These are phyloP conservation scores for Saccharomycopsis sp. DNA, from an alignment of 805 yeast genomes.

Conservation along the genomic window DNA sequence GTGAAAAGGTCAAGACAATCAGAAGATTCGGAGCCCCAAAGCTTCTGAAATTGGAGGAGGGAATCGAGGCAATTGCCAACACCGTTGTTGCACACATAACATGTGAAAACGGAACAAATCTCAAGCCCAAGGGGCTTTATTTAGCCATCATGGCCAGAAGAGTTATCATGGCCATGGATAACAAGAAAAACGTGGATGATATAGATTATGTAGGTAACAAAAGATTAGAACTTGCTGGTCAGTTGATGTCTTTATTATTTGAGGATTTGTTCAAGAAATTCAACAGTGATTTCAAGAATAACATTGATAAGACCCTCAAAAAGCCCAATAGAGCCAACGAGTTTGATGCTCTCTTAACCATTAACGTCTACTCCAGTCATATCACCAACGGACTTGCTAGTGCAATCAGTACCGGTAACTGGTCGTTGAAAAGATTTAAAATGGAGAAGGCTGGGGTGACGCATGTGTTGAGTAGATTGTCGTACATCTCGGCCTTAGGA, in stretches of 20 bases:
- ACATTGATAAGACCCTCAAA: conserved; percentile 87
- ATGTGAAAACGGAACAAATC: conserved; percentile 68
- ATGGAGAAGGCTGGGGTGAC: conserved; percentile 99
- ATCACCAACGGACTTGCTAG: conserved; percentile 92
- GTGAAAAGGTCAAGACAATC: conserved; percentile 85
- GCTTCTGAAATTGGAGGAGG: conserved; percentile 79
- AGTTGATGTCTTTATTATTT: conserved; percentile 85
- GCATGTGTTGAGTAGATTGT: conserved; percentile 84
- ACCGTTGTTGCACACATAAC: conserved; percentile 94
- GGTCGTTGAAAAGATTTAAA: conserved; percentile 97
- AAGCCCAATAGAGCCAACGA: conserved; percentile 93
- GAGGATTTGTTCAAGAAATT: conserved; percentile 97
- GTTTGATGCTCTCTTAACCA: conserved; percentile 85
- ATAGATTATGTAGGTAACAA: conserved; percentile 98
- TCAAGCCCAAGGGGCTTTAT: conserved; percentile 89
- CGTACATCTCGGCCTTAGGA: conserved; percentile 92
- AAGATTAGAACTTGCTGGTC: conserved; percentile 95
- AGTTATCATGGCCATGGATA: conserved; percentile 90
- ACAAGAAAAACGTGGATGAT: conserved; percentile 95
- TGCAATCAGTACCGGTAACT: conserved; percentile 97
- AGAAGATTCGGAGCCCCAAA: conserved; percentile 83
- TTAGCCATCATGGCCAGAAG: conserved; percentile 96
- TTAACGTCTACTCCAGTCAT: conserved; percentile 86
- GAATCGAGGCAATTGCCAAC: conserved; percentile 93
- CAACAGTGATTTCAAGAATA: conserved; percentile 89